Percentiles rank a stretch among this genome's conserved stretches.
Evolutionary conservation across 345 rosid species (phyloP).

Genomic region (Sisymbrium irio): DNA sequence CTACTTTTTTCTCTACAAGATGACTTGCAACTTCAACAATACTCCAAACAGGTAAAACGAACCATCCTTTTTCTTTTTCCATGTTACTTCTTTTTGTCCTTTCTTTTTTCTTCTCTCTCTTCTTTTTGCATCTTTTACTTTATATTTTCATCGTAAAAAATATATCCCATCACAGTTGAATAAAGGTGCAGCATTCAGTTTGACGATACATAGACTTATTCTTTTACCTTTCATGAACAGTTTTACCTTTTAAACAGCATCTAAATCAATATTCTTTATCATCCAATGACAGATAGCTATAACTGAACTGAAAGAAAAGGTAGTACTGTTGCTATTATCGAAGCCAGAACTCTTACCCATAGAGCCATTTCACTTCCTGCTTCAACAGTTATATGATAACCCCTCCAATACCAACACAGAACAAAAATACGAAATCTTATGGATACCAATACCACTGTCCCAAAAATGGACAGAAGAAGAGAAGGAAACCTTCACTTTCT

Average conservation of each 20-base stretch:
- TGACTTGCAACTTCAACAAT: constrained; percentile 60
- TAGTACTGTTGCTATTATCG: constrained; percentile 59
- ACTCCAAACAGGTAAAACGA: constrained; percentile 37
- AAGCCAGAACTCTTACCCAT: constrained; percentile 50
- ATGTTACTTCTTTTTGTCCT: background rate
- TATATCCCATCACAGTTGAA: background rate
- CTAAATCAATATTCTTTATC: background rate
- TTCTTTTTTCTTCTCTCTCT: background rate
- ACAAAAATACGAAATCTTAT: constrained; percentile 49
- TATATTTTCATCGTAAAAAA: background rate
- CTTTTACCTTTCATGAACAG: background rate
- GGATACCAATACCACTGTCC: constrained; percentile 58
- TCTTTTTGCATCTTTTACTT: background rate
- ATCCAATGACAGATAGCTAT: constrained; percentile 44
- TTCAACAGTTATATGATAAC: constrained; percentile 56
- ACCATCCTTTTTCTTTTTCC: constrained; percentile 15
- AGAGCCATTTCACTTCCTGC: constrained; percentile 55
- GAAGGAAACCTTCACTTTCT: constrained; percentile 35
- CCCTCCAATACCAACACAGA: constrained; percentile 39
- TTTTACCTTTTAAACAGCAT: background rate
- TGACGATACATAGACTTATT: background rate
- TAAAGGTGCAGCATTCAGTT: background rate
- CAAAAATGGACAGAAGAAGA: constrained; percentile 56
- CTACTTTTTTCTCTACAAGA: constrained; percentile 51
- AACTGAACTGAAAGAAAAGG: constrained; percentile 56